Evolutionary conservation across 768 basidiomycete species (phyloP), one percentile per base, ranked within the genome.

Genomic region (Rhodotorula paludigena): DNA sequence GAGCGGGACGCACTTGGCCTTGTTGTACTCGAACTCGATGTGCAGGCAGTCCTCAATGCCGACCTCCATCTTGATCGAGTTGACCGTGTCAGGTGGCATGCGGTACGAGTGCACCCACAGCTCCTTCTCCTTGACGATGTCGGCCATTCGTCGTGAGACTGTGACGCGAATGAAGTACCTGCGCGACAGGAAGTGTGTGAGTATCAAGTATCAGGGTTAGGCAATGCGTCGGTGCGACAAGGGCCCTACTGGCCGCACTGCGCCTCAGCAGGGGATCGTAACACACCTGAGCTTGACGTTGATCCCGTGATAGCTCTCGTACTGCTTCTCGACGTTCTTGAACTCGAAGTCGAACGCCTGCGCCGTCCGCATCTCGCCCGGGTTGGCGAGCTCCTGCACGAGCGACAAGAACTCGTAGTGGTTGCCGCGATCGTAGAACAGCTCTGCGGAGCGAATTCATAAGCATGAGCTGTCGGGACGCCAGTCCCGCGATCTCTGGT

Each of bases 241-340:
- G n/a, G n/a, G n/a, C n/a, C n/a, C n/a, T n/a, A n/a, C n/a, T n/a
- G n/a, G n/a, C n/a, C n/a, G n/a, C n/a, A n/a, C n/a, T n/a, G n/a
- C n/a, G n/a, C n/a, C n/a, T n/a, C n/a, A n/a, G n/a, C n/a, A n/a
- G 21, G 28, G 53, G 48, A 18, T 33, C 23, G 20, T 21, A 21
- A 47, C 53, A 78, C 72, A 92, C 93, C 94, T 81, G 73, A 98
- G 84, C 80, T 97, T 98, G 65, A 98, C 96, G 74, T 98, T 99
- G 77, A 97, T 98, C 10, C 96, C 96, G 74, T 91, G 87, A 78
- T 98, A 98, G 74, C 89, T 90, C 82, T 98, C 94, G 73, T 89
- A 98, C 78, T 97, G 92, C 82, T 99, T 97, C 85, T 99, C 96
- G 47, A 99, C 89, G 76, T 94, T 99, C 83, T 97, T 97, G 84